These are phyloP conservation scores for Komagataea norvegica DNA, from an alignment of 1,139 yeast species.

Conservation along the genomic window DNA sequence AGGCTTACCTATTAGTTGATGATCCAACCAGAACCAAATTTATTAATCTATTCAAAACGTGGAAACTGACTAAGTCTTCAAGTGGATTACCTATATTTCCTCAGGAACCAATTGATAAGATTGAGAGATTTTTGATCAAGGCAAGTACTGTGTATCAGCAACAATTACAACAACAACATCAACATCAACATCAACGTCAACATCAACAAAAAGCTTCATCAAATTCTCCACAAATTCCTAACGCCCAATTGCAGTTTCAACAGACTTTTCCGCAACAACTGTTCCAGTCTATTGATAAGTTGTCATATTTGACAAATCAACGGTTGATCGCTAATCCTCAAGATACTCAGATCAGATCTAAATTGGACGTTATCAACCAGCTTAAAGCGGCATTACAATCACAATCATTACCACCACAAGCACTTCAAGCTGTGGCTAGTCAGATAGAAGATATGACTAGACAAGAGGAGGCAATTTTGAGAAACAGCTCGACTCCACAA, in stretches of 20 bases:
- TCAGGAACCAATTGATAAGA: constrained; percentile 59
- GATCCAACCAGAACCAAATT: constrained; percentile 72
- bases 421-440: constrained; percentile 36
- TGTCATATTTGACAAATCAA: constrained; percentile 36
- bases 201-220: constrained; percentile 5
- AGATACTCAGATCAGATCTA: constrained; percentile 31
- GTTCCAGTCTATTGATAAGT: constrained; percentile 36
- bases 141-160: constrained; percentile 33
- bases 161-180: constrained; percentile 19
- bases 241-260: constrained; percentile 6
- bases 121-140: constrained; percentile 65
- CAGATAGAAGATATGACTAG: constrained; percentile 34
- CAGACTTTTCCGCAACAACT: constrained; percentile 19
- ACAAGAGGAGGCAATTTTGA: constrained; percentile 18
- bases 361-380: constrained; percentile 32
- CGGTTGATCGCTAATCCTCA: constrained; percentile 33
- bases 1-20: constrained; percentile 71
- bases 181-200: constrained; percentile 17
- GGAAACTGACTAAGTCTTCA: constrained; percentile 65
- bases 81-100: constrained; percentile 70
- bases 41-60: constrained; percentile 75
- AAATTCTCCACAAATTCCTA: constrained; percentile 3
- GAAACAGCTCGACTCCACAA: constrained; percentile 14
- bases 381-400: constrained; percentile 31
- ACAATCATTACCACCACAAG: constrained; percentile 34